Conservation (phyloP, 78 protist genomes). For the Cyanophora paradoxa region DNA sequence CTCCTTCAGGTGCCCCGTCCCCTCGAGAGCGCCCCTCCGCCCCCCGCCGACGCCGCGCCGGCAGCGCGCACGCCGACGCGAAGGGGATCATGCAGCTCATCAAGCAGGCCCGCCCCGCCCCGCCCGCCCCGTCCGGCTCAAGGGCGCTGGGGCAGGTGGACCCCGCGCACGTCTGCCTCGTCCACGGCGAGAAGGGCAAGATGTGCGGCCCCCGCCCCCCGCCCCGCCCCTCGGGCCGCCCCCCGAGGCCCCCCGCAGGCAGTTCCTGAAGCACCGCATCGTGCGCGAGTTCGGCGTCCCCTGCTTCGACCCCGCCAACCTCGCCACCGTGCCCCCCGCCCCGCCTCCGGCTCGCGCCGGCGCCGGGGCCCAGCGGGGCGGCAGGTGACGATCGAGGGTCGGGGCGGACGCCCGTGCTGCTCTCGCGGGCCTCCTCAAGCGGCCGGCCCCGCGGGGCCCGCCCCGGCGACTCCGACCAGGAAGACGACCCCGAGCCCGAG, state of each 20-base stretch:
- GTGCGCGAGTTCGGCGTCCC: slow-evolving; percentile 57
- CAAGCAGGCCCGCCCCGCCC: slow-evolving; percentile 26
- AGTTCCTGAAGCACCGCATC: slow-evolving; percentile 54
- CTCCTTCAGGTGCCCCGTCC: slow-evolving; percentile 1
- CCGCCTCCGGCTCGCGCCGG: too few relatives aligned
- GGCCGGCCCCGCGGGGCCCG: too few relatives aligned
- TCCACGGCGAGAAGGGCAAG: slow-evolving; percentile 91
- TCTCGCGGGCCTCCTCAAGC: too few relatives aligned
- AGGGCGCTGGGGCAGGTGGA: not conserved
- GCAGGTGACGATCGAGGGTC: too few relatives aligned
- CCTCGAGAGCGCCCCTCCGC: slow-evolving; percentile 38
- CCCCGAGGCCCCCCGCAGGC: slow-evolving; percentile 6
- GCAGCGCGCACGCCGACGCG: slow-evolving; percentile 98
- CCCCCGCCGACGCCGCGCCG: too few relatives aligned
- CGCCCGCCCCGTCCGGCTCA: not conserved
- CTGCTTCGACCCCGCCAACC: slow-evolving; percentile 81
- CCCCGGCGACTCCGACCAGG: too few relatives aligned
- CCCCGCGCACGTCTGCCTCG: slow-evolving; percentile 84
- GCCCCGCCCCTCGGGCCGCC: not conserved
- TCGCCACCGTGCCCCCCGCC: slow-evolving; percentile 59
- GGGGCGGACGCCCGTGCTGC: too few relatives aligned
- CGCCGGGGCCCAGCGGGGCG: too few relatives aligned
- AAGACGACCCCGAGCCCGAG: too few relatives aligned
- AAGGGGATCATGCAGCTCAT: slow-evolving; percentile 84
- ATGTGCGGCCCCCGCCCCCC: slow-evolving; percentile 47